Percentiles rank a stretch among this genome's conserved stretches.
phyloP scores from a whole-genome alignment of 169 alveolate genomes.

The Plasmodium falciparum region DNA sequence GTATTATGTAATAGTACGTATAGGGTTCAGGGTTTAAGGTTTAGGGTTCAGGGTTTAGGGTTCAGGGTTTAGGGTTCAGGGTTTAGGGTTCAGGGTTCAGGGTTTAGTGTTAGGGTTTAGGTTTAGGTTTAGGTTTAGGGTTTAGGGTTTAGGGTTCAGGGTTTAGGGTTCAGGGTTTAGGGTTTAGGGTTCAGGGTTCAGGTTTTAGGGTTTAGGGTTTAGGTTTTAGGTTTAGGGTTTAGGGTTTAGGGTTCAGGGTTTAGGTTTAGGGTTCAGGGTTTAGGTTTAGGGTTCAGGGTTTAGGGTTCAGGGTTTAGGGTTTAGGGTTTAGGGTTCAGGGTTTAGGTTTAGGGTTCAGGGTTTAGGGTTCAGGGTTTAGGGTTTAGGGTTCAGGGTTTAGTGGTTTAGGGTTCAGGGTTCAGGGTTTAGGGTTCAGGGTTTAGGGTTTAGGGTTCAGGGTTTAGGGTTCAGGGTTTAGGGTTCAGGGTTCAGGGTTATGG shows the following conservation, averaged over 20 bases:
- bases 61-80: too few relatives aligned
- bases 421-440: conserved; percentile 25
- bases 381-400: conserved; percentile 53
- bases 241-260: too few relatives aligned
- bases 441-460: conserved; percentile 44
- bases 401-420: not conserved
- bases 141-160: too few relatives aligned
- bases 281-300: conserved; percentile 28
- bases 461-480: conserved; percentile 29
- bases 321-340: conserved; percentile 22
- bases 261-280: conserved; percentile 20
- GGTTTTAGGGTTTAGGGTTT: too few relatives aligned
- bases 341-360: conserved; percentile 37
- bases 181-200: too few relatives aligned
- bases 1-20: too few relatives aligned
- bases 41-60: too few relatives aligned
- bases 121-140: too few relatives aligned
- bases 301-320: conserved; percentile 24
- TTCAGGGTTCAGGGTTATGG: conserved; percentile 8
- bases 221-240: conserved; percentile 28
- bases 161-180: too few relatives aligned
- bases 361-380: conserved; percentile 49
- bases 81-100: too few relatives aligned
- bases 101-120: too few relatives aligned
- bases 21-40: too few relatives aligned